Base-by-base conservation (phyloP, 2,329 filamentous ascomycete species). In the Herpotrichia juniperi region DNA sequence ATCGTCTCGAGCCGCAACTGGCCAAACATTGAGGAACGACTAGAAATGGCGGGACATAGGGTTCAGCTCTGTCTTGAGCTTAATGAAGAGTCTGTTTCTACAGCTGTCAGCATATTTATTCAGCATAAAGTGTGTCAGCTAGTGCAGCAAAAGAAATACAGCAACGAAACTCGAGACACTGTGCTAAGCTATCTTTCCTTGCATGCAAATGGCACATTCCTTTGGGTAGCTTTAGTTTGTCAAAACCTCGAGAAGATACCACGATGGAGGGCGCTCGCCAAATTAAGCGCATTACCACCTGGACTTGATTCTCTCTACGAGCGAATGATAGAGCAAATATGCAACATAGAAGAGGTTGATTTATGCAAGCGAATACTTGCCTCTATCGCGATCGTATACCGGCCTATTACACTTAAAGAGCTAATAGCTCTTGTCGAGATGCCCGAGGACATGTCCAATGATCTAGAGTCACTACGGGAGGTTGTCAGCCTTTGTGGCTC, bases 171-270 rank as follows among this genome's bases (percentile, higher is more conserved):
- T 9, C 14, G 19, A 21, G 6, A 42, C 9, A 21, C 37, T 24
- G 37, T 42, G 21, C 37, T 21, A 21, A 5, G 24, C 5, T n/a
- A 42, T 25, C 21, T 42, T 8, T 10, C 10, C 6, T 34, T n/a
- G 78, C 78, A 46, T 72, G 79, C 1, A 46, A 43, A 43, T 42
- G n/a, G n/a, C n/a, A n/a, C n/a, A n/a, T n/a, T n/a, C n/a, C n/a
- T n/a, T n/a, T n/a, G n/a, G n/a, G n/a, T 51, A 48, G 43, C 49
- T 4, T 42, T 42, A n/a, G 37, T 42, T 8, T 42, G n/a, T n/a
- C 19, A 42, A 19, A 25, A 42, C 37, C 37, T 42, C 8, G 24
- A 25, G 21, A 25, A 5, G 37, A 16, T 21, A 9, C 16, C 8
- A 25, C 5, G 8, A 8, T 6, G 19, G 10, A 21, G 9, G 21